Base-by-base conservation (phyloP, 129 eudicot genomes). In the Kitagawia praeruptora region DNA sequence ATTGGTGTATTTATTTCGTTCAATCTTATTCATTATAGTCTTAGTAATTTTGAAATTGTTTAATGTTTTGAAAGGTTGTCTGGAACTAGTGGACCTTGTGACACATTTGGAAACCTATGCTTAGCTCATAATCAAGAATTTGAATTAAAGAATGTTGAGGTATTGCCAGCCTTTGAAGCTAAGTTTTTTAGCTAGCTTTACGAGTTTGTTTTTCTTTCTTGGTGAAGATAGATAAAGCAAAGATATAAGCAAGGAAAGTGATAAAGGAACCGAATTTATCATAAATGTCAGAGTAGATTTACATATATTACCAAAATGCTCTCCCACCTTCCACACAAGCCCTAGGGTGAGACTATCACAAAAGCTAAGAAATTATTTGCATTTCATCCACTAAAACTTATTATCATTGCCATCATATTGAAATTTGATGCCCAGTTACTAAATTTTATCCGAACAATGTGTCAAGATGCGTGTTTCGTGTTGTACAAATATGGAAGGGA, bases 1-100 rank as follows among this genome's bases (percentile, higher is more conserved):
- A 31, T 48, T 25, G 0, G 41, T 66, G 58, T 34, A 38, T 53
- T 41, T 18, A 31, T 38, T 69, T 69, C 10, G 0, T 69, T 69
- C 74, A 34, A 11, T 64, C 39, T 37, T 69, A 27, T 66, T 66
- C 31, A 31, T 14, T 31, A 1, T 0, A 18, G 27, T 61, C 34
- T 61, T 61, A 34, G 69, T 61, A 61, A 25, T n/a, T 61, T 61
- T 25, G 0, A 61, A n/a, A 8, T 58, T 58, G 67, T n/a, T 47
- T 81, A 81, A 77, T 78, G 19, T 51, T 54, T 77, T 49, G 78
- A 75, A 74, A 94, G 97, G 87, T 86, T 95, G 87, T 75, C 80
- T 27, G 98, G 98, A 82, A 87, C 89, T 21, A 95, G 98, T 82
- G 98, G 98, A 74, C 88, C 89, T 56, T 90, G 94, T 74, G 97